These are phyloP conservation scores for Talaromyces borbonicus DNA, from an alignment of 495 filamentous ascomycete species.

Conservation along the genomic window DNA sequence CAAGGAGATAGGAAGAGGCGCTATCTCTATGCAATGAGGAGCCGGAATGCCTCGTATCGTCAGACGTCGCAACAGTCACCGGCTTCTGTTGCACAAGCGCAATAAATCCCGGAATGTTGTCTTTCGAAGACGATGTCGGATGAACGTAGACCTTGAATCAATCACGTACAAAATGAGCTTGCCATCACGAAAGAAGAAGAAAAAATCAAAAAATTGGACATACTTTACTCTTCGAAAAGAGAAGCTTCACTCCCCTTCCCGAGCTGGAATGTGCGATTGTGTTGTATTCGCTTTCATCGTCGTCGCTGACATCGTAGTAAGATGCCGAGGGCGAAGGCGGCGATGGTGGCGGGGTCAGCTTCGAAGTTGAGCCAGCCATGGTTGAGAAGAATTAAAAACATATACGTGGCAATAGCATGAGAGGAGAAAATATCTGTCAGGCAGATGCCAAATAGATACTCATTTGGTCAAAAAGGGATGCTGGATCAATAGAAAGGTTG, in stretches of 20 bases:
- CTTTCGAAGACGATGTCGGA: conserved; percentile 82
- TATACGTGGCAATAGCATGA: not conserved
- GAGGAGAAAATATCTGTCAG: not conserved
- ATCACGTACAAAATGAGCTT: not conserved
- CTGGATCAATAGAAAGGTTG: no score
- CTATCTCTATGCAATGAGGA: conserved; percentile 38
- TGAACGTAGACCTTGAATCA: conserved; percentile 97
- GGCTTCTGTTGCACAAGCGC: conserved; percentile 89
- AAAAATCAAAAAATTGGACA: conserved; percentile 10
- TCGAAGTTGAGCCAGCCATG: conserved; percentile 7
- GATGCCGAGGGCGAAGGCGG: conserved; percentile 75
- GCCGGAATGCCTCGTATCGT: conserved; percentile 33
- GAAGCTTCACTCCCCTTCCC: conserved; percentile 82
- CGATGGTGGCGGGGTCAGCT: conserved; percentile 36
- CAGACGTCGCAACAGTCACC: conserved; percentile 12
- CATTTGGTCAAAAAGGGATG: not conserved
- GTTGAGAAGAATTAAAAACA: not conserved
- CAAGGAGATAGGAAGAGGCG: conserved; percentile 67
- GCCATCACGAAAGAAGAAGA: not conserved
- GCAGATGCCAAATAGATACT: not conserved
- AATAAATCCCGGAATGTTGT: conserved; percentile 95
- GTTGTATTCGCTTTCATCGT: conserved; percentile 90
- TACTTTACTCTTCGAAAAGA: conserved; percentile 95
- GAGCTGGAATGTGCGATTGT: conserved; percentile 79
- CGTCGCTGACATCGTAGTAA: conserved; percentile 95